A percentile compares a stretch with the other conserved stretches of the same genome.
phyloP scores from a whole-genome alignment of 371 early-diverging fungal genomes.

The Circinella minor region DNA sequence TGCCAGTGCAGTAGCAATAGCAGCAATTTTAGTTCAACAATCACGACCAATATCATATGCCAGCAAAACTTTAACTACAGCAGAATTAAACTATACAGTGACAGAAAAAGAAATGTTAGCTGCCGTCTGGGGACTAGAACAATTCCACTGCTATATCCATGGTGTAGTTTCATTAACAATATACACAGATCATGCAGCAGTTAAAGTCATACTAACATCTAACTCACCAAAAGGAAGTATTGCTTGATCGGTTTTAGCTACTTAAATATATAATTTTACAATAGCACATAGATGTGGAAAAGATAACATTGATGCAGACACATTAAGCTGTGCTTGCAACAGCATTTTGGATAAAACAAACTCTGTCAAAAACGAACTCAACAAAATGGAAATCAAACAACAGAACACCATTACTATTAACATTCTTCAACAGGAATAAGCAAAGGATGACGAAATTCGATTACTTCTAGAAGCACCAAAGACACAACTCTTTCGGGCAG shows the following conservation, averaged over 20 bases:
- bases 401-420: not conserved
- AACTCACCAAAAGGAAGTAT: not conserved
- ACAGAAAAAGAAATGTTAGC: too few species aligned
- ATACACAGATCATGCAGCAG: slow-evolving; percentile 10
- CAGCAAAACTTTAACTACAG: too few species aligned
- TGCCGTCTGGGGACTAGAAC: too few species aligned
- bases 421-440: not conserved
- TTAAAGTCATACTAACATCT: not conserved
- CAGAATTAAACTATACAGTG: too few species aligned
- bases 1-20: too few species aligned
- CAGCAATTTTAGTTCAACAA: too few species aligned
- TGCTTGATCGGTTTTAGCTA: not conserved
- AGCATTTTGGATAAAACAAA: not conserved
- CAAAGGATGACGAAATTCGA: not conserved
- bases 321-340: slow-evolving; percentile 1
- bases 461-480: not conserved
- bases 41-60: too few species aligned
- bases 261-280: not conserved
- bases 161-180: not conserved
- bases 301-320: slow-evolving; percentile 5
- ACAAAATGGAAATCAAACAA: not conserved
- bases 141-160: not conserved
- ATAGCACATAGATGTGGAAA: not conserved
- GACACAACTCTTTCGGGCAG: not conserved
- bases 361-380: not conserved